Percentiles rank a stretch among this genome's conserved stretches.
phyloP scores from a whole-genome alignment of 306 rosid genomes.

The Trichosanthes cucumerina region DNA sequence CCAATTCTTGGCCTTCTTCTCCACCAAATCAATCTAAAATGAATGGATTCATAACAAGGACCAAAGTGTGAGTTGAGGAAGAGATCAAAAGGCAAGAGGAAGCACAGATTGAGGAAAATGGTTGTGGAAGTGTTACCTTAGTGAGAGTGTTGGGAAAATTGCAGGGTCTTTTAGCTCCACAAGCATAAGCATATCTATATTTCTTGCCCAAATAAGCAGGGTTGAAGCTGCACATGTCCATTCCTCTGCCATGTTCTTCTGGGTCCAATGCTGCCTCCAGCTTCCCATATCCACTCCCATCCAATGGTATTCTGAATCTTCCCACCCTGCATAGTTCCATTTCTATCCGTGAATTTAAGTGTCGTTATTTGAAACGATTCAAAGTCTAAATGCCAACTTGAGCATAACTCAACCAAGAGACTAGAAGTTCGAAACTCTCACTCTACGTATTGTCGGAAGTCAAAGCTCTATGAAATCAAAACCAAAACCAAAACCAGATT shows the following conservation, averaged over 20 bases:
- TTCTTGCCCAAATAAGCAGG: slow-evolving; percentile 56
- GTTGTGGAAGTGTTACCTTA: slow-evolving; percentile 31
- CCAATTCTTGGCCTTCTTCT: slow-evolving; percentile 69
- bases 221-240: slow-evolving; percentile 95
- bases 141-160: slow-evolving; percentile 92
- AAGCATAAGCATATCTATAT: slow-evolving; percentile 86
- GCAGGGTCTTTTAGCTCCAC: slow-evolving; percentile 97
- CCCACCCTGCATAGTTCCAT: slow-evolving; percentile 52
- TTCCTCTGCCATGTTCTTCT: slow-evolving; percentile 82
- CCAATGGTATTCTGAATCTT: slow-evolving; percentile 66
- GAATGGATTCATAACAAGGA: neutral
- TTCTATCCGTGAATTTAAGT: neutral
- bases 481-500: neutral
- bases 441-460: neutral
- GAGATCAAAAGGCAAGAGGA: neutral
- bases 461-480: neutral
- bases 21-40: slow-evolving; percentile 56
- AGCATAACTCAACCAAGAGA: neutral
- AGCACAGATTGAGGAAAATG: neutral
- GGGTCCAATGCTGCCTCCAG: slow-evolving; percentile 79
- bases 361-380: neutral
- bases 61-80: neutral
- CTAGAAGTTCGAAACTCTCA: neutral
- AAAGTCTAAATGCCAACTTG: neutral
- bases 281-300: slow-evolving; percentile 63